Base-by-base conservation (phyloP, 352 stramenopile species). In the Pythium phragmitis region DNA sequence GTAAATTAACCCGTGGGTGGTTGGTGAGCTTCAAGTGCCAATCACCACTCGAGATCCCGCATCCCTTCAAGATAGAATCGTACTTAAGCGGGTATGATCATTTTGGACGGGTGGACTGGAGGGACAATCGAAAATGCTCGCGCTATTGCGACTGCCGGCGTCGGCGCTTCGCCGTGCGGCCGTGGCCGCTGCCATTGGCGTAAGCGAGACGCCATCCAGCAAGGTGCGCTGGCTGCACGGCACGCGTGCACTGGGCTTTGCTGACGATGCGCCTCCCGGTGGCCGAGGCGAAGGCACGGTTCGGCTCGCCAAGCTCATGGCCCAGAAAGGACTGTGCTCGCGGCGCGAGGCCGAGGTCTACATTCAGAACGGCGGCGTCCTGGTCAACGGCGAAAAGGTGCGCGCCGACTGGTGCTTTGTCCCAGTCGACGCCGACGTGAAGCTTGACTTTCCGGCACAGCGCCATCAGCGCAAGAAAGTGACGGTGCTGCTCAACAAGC, bases 401-500 rank as follows among this genome's bases (percentile, higher is more conserved):
- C 43, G 85, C n/a, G 77, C 67, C 8, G 73, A 92, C 12, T 91
- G 86, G 80, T 69, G 87, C 23, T 92, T 90, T 41, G 82, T 95
- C 33, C 68, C 79, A 14, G 53, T 54, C 9, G 75, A 90, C 42
- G 82, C 73, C 47, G 73, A 85, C 26, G 81, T 94, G 33, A 58
- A 62, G 28, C 77, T 94, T 41, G 77, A 82, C 47, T 82, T 78
- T 41, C 73, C 73, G 57, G 86, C 84, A n/a, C 76, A 89, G 63
- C 75, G 77, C 54, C 82, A 92, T 58, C 78, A 92, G 64, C 71
- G 73, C 49, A 83, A 87, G 51, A 95, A 93, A 64, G 79, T 92
- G 23, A 91, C 86, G 37, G 62, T 95, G 39, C 61, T 94, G 48
- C 69, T 95, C 46, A 95, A 95, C 70, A 95, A 95, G 52, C 86